These are phyloP conservation scores for Clitopilus hobsonii DNA, from an alignment of 768 basidiomycete genomes.

Conservation along the genomic window DNA sequence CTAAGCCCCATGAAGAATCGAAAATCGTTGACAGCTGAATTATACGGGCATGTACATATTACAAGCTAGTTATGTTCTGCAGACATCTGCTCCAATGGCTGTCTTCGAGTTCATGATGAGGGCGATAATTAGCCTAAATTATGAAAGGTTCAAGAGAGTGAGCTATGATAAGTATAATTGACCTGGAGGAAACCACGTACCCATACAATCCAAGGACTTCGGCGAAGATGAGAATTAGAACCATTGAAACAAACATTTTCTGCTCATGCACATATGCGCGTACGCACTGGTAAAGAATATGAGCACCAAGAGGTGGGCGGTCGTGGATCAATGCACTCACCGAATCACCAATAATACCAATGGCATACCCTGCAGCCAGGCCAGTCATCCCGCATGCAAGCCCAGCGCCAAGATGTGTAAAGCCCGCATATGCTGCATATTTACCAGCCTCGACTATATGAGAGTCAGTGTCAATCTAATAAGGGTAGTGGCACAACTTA, in stretches of 20 bases:
- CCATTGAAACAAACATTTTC: constrained; percentile 92
- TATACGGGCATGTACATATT: neutral
- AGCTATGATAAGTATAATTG: neutral
- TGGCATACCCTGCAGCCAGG: constrained; percentile 90
- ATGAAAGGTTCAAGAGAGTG: neutral
- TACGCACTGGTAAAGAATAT: constrained; percentile 12
- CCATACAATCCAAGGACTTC: constrained; percentile 91
- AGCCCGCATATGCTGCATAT: constrained; percentile 84
- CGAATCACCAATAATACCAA: constrained; percentile 90
- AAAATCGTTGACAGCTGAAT: neutral
- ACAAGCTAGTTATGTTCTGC: neutral
- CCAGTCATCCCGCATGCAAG: constrained; percentile 90
- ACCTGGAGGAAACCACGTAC: constrained; percentile 32
- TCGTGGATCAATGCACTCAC: constrained; percentile 40
- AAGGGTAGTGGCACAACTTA: constrained; percentile 20
- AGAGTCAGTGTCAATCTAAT: constrained; percentile 3
- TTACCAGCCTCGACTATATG: constrained; percentile 54
- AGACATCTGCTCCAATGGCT: constrained; percentile 28
- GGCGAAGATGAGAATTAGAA: constrained; percentile 89
- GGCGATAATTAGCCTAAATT: constrained; percentile 67
- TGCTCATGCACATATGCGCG: constrained; percentile 75
- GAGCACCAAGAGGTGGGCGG: neutral
- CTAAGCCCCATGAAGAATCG: no score
- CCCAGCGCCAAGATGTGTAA: constrained; percentile 90
- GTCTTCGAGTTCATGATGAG: constrained; percentile 87